Base-by-base conservation (phyloP, 2,329 filamentous ascomycete genomes). In the Aspergillus japonicus region DNA sequence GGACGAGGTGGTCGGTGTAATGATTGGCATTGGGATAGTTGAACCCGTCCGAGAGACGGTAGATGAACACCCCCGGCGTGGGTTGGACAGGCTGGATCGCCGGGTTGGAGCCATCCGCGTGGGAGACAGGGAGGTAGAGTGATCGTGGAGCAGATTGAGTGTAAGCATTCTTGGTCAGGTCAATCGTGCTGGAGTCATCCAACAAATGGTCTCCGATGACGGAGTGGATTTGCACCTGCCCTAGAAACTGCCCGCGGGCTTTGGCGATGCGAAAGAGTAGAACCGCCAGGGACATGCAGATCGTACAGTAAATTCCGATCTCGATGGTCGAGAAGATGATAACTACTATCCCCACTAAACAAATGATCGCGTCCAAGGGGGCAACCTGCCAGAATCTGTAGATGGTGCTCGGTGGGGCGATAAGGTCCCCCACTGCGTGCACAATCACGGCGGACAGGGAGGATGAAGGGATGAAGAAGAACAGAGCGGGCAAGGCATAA, bases 301-400 rank as follows among this genome's bases (percentile, higher is more conserved):
- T 89, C 0, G 93, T 96, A 42, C 87, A 85, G 78, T 99, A 99
- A 64, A 99, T 91, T 21, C 94, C 95, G 69, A 92, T 88, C 73
- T 99, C 95, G 62, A 99, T 98, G 33, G 84, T 87, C 3, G 87
- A 83, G 78, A 99, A 97, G 48, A 99, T 77, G 0, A 92, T 96
- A 52, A 97, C 90, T 31, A 97, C 77, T 0, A 99, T 93, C 75
- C 95, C 95, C 11, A 91, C 85, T 68, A 98, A 94, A 82, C 97
- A 99, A 72, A 98, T 92, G 52, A 95, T 68, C 0, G 96, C 90
- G 73, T 99, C 95, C 2, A 97, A 73, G 0, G 95, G 95, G 0
- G 92, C 95, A 5, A 96, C 91, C 47, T 87, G 86, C 94, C 94
- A 99, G 79, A 98, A 99, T 69, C 95, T 90, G 75, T 96, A 96